Base-by-base conservation (phyloP, 2,329 filamentous ascomycete genomes). In the Fusarium xylarioides region DNA sequence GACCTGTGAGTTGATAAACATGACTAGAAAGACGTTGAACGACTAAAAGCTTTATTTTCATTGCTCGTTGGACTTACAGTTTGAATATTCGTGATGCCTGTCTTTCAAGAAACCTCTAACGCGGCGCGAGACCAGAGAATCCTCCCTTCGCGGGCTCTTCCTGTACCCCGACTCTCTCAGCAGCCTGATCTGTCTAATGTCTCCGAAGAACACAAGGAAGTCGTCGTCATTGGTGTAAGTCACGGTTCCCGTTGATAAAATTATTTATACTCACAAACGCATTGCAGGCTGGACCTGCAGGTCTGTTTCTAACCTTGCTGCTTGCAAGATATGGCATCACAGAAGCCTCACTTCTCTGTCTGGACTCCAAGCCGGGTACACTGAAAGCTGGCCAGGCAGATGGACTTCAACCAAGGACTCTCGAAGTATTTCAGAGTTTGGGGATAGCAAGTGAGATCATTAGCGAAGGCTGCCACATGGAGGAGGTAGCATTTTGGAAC, bases 401-500 rank as follows among this genome's bases (percentile, higher is more conserved):
- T 23, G 66, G 66, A 11, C 63, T 68, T 1, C 66, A 68, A 1
- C 66, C 66, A 16, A 34, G 66, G n/a, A 68, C 66, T 18, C 55
- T 68, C 1, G 66, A 68, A n/a, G 63, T 68, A 2, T 63, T 68
- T 1, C 66, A 68, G n/a, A 63, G 66, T 11, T 10, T 68, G 1
- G 63, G 66, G 4, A 68, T 68, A n/a, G 66, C 63, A 1, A 63
- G 56, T 4, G 66, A 68, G 26, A 62, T 68, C 5, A 43, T 68
- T 7, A 62, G 64, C 2, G 66, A 68, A 14, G 66, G 66, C 4
- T 68, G 66, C 5, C 66, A 68, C 18, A 68, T 68, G 66, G 66
- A 68, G 34, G 64, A 68, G 30, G 63, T 68, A 9, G 66, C 63
- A 1, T 68, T 68, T 11, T 68, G 66, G 66, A 68, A 68, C 32